phyloP scores from a whole-genome alignment of 1,284 basidiomycete species.

The Trametes pubescens region DNA sequence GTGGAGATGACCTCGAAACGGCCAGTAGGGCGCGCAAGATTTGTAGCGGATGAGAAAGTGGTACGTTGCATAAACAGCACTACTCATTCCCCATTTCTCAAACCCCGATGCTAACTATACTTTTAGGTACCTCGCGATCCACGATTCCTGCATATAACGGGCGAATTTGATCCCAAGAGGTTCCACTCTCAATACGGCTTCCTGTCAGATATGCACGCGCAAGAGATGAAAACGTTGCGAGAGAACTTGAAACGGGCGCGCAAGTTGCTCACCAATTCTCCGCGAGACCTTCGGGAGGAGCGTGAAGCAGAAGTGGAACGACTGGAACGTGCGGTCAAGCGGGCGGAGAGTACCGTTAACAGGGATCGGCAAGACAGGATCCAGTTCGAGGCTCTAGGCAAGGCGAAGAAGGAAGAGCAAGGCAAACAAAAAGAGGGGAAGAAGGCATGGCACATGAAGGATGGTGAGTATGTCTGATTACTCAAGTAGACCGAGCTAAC shows the following conservation, averaged over 20 bases:
- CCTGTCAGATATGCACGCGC: constrained; percentile 71
- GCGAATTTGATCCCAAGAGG: constrained; percentile 72
- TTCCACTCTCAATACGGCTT: constrained; percentile 86
- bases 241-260: constrained; percentile 74
- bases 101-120: neutral
- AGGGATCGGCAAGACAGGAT: constrained; percentile 75
- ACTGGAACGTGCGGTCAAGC: constrained; percentile 83
- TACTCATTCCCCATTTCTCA: neutral
- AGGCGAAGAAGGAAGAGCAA: constrained; percentile 72
- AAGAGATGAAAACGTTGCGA: constrained; percentile 74
- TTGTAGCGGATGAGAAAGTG: constrained; percentile 76
- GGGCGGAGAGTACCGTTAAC: constrained; percentile 82
- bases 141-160: constrained; percentile 83
- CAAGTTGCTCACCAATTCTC: constrained; percentile 72
- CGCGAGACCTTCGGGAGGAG: constrained; percentile 68
- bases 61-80: constrained; percentile 52
- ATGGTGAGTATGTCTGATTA: constrained; percentile 57
- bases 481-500: constrained; percentile 1
- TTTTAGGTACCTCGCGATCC: constrained; percentile 85
- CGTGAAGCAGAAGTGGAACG: constrained; percentile 76
- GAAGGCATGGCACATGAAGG: constrained; percentile 88
- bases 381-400: constrained; percentile 70
- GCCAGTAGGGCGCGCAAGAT: constrained; percentile 82
- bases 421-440: constrained; percentile 81
- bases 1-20: constrained; percentile 86